phyloP scores from a whole-genome alignment of 805 yeast species.

The Ogataea methylovora region DNA sequence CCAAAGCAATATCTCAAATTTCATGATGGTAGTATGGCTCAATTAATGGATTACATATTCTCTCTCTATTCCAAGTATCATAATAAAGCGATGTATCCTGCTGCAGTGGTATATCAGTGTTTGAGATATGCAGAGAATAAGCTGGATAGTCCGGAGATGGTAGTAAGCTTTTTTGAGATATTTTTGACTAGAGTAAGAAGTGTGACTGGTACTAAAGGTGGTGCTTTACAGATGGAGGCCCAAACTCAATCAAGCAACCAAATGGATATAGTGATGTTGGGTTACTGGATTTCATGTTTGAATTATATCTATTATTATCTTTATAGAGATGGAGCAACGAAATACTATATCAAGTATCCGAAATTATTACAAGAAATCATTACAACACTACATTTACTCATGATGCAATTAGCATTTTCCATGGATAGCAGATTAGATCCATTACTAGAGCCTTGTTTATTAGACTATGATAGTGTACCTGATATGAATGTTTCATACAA shows the following conservation, averaged over 20 bases:
- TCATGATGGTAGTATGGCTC: slow-evolving; percentile 48
- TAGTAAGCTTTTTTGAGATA: slow-evolving; percentile 51
- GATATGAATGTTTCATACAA: slow-evolving; percentile 76
- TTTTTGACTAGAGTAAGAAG: slow-evolving; percentile 56
- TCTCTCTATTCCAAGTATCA: slow-evolving; percentile 36
- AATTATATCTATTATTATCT: slow-evolving; percentile 75
- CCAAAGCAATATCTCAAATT: slow-evolving; percentile 57
- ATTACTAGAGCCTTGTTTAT: slow-evolving; percentile 55
- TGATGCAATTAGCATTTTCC: slow-evolving; percentile 60
- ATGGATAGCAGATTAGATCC: slow-evolving; percentile 52
- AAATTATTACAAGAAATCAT: slow-evolving; percentile 51
- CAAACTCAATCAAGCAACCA: slow-evolving; percentile 18
- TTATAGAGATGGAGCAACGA: slow-evolving; percentile 49
- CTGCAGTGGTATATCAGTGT: slow-evolving; percentile 62
- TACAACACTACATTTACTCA: slow-evolving; percentile 48
- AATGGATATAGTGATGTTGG: slow-evolving; percentile 62
- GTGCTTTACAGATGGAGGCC: slow-evolving; percentile 31
- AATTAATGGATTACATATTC: slow-evolving; percentile 40
- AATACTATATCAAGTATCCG: slow-evolving; percentile 48
- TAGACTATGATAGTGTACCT: slow-evolving; percentile 76
- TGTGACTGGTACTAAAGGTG: slow-evolving; percentile 52
- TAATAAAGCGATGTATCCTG: slow-evolving; percentile 51
- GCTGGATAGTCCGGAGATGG: slow-evolving; percentile 46
- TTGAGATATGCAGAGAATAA: slow-evolving; percentile 59
- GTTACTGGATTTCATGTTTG: slow-evolving; percentile 84